Conservation (phyloP, 1,139 yeast species). For the Kodamaea alishanica region DNA sequence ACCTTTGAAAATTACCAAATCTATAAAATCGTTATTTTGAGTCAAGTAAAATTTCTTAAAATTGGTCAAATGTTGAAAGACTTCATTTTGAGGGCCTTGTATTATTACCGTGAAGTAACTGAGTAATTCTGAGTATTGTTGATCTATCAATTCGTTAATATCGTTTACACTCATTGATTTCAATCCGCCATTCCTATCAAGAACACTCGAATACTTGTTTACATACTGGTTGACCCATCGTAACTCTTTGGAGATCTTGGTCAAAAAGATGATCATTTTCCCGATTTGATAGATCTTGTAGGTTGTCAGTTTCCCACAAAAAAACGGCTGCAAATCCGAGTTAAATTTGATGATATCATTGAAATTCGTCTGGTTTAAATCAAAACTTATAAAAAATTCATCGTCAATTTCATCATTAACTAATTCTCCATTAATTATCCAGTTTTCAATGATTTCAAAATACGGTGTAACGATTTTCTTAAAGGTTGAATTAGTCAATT, state of each 20-base stretch:
- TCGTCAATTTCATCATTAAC: slow-evolving; percentile 54
- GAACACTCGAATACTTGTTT: slow-evolving; percentile 32
- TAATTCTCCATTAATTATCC: slow-evolving; percentile 71
- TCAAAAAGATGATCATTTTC: slow-evolving; percentile 66
- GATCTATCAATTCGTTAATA: slow-evolving; percentile 35
- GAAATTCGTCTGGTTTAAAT: slow-evolving; percentile 27
- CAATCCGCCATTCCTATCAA: slow-evolving; percentile 29
- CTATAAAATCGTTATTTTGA: slow-evolving; percentile 76
- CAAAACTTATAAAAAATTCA: slow-evolving; percentile 66
- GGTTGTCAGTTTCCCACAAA: slow-evolving; percentile 43
- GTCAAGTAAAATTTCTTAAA: slow-evolving; percentile 67
- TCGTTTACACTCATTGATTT: slow-evolving; percentile 28
- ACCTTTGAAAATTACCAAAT: slow-evolving; percentile 58
- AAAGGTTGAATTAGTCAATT: slow-evolving; percentile 46
- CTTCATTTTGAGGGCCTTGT: slow-evolving; percentile 35
- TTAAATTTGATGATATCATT: slow-evolving; percentile 34
- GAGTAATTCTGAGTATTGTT: slow-evolving; percentile 57
- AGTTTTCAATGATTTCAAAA: slow-evolving; percentile 54
- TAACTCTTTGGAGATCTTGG: slow-evolving; percentile 56
- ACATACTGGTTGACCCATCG: slow-evolving; percentile 52
- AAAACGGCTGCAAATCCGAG: slow-evolving; percentile 54
- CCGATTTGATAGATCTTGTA: slow-evolving; percentile 71
- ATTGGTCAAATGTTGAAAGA: slow-evolving; percentile 55
- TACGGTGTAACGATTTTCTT: slow-evolving; percentile 55
- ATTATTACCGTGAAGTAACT: slow-evolving; percentile 51